These are phyloP conservation scores for Candida ascalaphidarum DNA, from an alignment of 805 yeast species.

Conservation along the genomic window DNA sequence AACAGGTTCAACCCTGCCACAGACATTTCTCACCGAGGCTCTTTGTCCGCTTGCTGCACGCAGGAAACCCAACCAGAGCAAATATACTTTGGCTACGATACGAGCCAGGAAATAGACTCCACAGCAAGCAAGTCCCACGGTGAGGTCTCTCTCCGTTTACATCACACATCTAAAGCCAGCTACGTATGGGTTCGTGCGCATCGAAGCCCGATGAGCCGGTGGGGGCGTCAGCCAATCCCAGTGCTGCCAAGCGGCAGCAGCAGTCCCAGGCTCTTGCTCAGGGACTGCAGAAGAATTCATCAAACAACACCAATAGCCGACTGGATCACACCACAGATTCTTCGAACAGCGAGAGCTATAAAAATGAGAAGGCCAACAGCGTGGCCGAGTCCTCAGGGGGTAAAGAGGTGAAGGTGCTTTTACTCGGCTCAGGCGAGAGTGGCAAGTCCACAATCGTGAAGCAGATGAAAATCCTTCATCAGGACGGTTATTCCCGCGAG, in stretches of 20 bases:
- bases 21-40: too few relatives aligned
- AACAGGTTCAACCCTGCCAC: too few relatives aligned
- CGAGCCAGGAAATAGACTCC: too few relatives aligned
- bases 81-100: too few relatives aligned
- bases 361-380: neutral
- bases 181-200: slow-evolving; percentile 4
- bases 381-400: slow-evolving; percentile 2
- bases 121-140: too few relatives aligned
- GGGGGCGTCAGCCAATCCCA: neutral
- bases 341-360: neutral
- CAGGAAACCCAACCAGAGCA: too few relatives aligned
- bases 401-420: slow-evolving; percentile 60
- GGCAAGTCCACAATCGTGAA: slow-evolving; percentile 78
- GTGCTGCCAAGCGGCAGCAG: neutral
- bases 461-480: slow-evolving; percentile 74
- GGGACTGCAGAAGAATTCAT: neutral
- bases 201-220: slow-evolving; percentile 1
- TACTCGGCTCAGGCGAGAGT: slow-evolving; percentile 83
- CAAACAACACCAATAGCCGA: neutral
- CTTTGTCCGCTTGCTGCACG: too few relatives aligned
- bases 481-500: slow-evolving; percentile 59
- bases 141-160: too few relatives aligned
- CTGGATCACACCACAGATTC: too few relatives aligned
- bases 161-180: too few relatives aligned
- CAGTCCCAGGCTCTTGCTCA: neutral